Base-by-base conservation (phyloP, 768 basidiomycete genomes). In the Lactifluus piperatus region DNA sequence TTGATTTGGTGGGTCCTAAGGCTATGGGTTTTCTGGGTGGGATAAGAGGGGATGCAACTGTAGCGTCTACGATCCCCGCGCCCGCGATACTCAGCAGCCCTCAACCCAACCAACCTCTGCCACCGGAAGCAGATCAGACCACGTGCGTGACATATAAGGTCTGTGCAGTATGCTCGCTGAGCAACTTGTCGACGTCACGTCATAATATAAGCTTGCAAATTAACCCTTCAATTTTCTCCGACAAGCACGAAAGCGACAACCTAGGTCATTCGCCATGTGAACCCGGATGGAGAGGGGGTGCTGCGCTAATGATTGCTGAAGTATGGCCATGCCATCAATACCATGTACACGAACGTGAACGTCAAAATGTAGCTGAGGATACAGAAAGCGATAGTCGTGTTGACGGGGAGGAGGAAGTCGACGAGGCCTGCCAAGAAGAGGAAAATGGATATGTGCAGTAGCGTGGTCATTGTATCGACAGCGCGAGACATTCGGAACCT, bases 361-460 rank as follows among this genome's bases (percentile, higher is more conserved):
- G 45, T 29, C 5, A 26, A 36, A 26, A 62, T 24, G 46, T 30
- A 62, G n/a, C 45, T 18, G 47, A 54, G 30, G 22, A 49, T 26
- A 47, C 37, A 53, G 46, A 53, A 48, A 0, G 61, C 61, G 32
- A 62, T 39, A n/a, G 46, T 54, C 24, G 18, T 51, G 51, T 54
- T 44, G 39, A 59, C 39, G 5, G 39, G 37, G n/a, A 49, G 11
- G 37, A 62, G 57, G 41, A 62, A 62, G 39, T 62, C 57, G 26
- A 59, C 9, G 46, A 62, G 61, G 32, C 61, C 61, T 0, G 20
- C 37, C 22, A 54, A 39, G 32, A 54, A 62, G 36, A 62, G 43
- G 51, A 49, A 50, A 13, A 60, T 11, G 22, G 51, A 53, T 37
- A 59, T 14, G 16, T 60, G 57, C 2, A 62, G 27, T 20, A 51